Conservation (phyloP, 2,329 filamentous ascomycete species). For the Claviceps sp. region DNA sequence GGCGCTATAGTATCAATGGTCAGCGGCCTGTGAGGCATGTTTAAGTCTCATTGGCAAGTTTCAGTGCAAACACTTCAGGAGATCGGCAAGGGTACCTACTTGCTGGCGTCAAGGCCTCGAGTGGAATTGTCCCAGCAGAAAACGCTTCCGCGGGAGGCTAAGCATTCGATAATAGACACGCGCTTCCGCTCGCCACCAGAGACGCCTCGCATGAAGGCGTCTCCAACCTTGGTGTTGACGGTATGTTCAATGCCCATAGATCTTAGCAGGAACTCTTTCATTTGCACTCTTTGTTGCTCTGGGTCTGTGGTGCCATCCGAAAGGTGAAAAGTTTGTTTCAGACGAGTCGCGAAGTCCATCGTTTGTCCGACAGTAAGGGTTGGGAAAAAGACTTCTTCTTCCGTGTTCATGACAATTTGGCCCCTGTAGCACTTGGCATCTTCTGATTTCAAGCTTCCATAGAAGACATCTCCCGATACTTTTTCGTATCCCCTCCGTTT, state of each 20-base stretch:
- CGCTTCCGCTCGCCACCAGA: slow-evolving; percentile 57
- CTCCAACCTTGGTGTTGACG: slow-evolving; percentile 51
- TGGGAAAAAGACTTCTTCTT: slow-evolving; percentile 53
- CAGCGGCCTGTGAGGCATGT: background rate
- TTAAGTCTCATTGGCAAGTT: background rate
- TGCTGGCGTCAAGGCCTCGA: slow-evolving; percentile 51
- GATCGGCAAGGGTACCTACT: slow-evolving; percentile 18
- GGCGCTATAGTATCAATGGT: slow-evolving; percentile 22
- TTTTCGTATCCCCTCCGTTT: slow-evolving; percentile 43
- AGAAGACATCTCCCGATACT: slow-evolving; percentile 45
- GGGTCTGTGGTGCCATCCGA: slow-evolving; percentile 27
- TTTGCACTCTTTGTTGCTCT: slow-evolving; percentile 32
- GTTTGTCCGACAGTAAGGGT: slow-evolving; percentile 59
- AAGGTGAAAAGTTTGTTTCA: slow-evolving; percentile 39
- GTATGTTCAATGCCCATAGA: slow-evolving; percentile 48
- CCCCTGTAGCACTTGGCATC: slow-evolving; percentile 37
- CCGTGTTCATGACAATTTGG: slow-evolving; percentile 57
- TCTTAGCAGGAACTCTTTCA: slow-evolving; percentile 40
- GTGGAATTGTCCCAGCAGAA: slow-evolving; percentile 58
- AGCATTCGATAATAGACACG: slow-evolving; percentile 53
- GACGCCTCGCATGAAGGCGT: slow-evolving; percentile 52
- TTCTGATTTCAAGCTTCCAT: slow-evolving; percentile 35
- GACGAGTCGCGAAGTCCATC: slow-evolving; percentile 51
- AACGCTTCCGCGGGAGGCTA: slow-evolving; percentile 44
- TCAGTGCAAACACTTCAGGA: background rate